phyloP scores from a whole-genome alignment of 768 basidiomycete species.

The Tulasnella sp. region DNA sequence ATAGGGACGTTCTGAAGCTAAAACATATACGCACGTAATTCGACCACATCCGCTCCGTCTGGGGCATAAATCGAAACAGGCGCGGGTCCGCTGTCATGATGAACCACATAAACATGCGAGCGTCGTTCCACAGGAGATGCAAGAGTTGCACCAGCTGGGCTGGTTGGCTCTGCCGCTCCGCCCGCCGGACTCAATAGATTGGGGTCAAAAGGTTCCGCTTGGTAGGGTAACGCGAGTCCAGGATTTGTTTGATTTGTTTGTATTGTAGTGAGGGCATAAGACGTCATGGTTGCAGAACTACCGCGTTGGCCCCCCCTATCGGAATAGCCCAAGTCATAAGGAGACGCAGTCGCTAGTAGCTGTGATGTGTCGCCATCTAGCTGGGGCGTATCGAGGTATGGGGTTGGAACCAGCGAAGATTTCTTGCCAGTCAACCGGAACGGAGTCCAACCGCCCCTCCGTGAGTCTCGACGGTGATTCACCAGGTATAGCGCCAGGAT shows the following conservation, averaged over 20 bases:
- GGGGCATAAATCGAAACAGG: slow-evolving; percentile 14
- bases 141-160: background rate
- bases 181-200: background rate
- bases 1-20: background rate
- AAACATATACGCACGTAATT: slow-evolving; percentile 4
- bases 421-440: background rate
- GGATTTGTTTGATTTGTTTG: background rate
- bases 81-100: slow-evolving; percentile 12
- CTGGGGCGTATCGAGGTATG: background rate
- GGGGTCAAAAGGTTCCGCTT: background rate
- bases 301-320: background rate
- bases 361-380: background rate
- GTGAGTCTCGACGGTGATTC: background rate
- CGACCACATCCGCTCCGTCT: slow-evolving; percentile 11
- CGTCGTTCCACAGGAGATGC: background rate
- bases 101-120: slow-evolving; percentile 12
- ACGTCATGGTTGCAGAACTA: background rate
- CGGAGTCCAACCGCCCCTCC: background rate
- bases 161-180: background rate
- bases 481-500: background rate
- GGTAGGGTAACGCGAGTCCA: background rate
- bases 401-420: background rate
- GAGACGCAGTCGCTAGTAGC: background rate
- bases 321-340: background rate
- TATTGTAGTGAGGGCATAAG: background rate